Base-by-base conservation (phyloP, 108 stramenopile genomes). In the Parietichytrium sp. region DNA sequence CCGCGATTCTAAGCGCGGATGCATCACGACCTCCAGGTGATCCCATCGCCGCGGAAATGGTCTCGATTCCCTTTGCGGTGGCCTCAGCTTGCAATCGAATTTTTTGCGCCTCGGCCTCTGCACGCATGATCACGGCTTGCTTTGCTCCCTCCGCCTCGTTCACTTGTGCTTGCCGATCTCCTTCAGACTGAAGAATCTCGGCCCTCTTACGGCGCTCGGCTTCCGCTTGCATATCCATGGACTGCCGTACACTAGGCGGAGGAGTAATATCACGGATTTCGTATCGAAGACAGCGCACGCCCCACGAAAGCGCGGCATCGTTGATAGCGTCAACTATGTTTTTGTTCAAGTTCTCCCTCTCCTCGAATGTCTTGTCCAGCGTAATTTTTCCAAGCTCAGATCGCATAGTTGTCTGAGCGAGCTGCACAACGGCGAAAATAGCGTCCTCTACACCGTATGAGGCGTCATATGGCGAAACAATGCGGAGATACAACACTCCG, bases 141-240 rank as follows among this genome's bases (percentile, higher is more conserved):
- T 51, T 80, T 27, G 27, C 27, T 1, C 81, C 81, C 48, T 82
- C 47, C 18, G 81, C 81, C 27, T 80, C 47, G 81, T 82, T 82
- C 7, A 79, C 47, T 27, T 27, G 54, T 10, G 83, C 83, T 48
- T 84, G 52, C 25, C 79, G 27, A 30, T 80, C 38, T 10, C 83
- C 83, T 13, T 84, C 83, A 13, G 79, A 29, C 49, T 79, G 33
- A 6, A 80, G 47, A 38, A 84, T 84, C 55, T 80, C 80, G 3
- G 83, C 83, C 23, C 83, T 51, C 54, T 80, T 80, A 29, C 80
- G 29, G 12, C 83, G 79, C 54, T 84, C 83, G 3, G 83, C 83
- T 33, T 84, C 80, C 16, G 80, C 80, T 48, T 84, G 83, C 80
- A 84, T 52, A 47, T 84, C 83, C 83, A 84, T 84, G 8, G 83